A percentile compares a stretch with the other conserved stretches of the same genome.
Conservation (phyloP, 2,329 filamentous ascomycete species). For the Cladosporium colombiae region DNA sequence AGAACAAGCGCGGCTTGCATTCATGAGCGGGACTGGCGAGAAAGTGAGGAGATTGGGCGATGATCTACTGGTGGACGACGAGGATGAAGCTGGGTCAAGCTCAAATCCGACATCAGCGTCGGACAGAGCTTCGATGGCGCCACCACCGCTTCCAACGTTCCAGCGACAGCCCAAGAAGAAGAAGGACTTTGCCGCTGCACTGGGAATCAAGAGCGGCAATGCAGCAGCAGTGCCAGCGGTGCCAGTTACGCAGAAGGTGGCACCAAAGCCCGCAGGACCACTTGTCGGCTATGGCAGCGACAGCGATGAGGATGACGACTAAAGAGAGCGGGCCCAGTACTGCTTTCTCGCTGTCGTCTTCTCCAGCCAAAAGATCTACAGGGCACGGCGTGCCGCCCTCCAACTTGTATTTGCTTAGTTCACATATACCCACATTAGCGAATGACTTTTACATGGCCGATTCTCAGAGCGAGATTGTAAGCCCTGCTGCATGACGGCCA, state of each 20-base stretch:
- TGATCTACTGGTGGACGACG: slow-evolving; percentile 33
- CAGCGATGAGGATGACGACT: slow-evolving; percentile 65
- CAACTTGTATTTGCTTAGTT: neutral
- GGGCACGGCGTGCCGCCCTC: neutral
- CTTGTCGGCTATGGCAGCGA: slow-evolving; percentile 90
- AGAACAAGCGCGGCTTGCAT: slow-evolving; percentile 76
- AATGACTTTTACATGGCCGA: neutral
- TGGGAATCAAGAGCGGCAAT: slow-evolving; percentile 75
- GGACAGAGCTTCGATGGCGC: slow-evolving; percentile 41
- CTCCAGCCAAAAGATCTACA: neutral
- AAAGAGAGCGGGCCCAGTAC: neutral
- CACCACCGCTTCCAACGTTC: slow-evolving; percentile 65
- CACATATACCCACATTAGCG: neutral
- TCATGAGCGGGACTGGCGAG: slow-evolving; percentile 63
- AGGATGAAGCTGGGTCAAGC: slow-evolving; percentile 24
- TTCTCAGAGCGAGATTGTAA: neutral
- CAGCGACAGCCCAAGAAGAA: slow-evolving; percentile 81
- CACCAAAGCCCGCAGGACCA: slow-evolving; percentile 56
- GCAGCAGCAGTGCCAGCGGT: neutral
- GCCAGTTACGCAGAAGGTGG: neutral
- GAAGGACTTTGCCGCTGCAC: slow-evolving; percentile 71
- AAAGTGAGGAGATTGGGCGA: slow-evolving; percentile 56
- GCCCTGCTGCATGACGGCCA: neutral
- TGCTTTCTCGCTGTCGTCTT: neutral
- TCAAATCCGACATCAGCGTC: neutral